Evolutionary conservation across 164 flowering plant genomes (phyloP).

Genomic region (Magnolia changhungtana): DNA sequence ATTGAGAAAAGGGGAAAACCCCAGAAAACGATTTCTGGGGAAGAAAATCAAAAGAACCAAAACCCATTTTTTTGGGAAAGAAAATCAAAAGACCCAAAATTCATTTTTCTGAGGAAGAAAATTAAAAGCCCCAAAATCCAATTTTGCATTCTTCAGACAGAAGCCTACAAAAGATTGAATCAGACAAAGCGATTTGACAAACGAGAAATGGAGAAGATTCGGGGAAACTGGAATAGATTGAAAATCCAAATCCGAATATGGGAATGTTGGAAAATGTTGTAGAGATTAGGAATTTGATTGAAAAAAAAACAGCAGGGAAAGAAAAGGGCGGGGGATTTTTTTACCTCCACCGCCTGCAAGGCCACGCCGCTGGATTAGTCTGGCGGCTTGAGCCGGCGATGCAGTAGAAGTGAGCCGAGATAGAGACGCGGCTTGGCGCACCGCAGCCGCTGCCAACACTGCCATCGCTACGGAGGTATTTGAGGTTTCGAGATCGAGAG

Average conservation of each 20-base stretch:
- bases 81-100: not conserved
- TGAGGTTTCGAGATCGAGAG: not conserved
- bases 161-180: not conserved
- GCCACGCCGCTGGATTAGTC: conserved; percentile 65
- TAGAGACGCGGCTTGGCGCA: conserved; percentile 30
- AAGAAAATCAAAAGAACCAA: not conserved
- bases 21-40: not conserved
- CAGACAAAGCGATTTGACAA: no score
- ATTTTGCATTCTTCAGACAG: not conserved
- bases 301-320: not conserved
- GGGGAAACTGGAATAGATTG: not conserved
- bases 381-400: conserved; percentile 20
- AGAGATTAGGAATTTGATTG: not conserved
- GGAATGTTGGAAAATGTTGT: not conserved
- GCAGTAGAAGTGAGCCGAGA: conserved; percentile 20
- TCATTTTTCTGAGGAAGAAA: not conserved
- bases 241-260: not conserved
- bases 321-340: not conserved
- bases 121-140: not conserved
- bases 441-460: conserved; percentile 24
- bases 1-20: not conserved
- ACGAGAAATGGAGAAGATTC: no score
- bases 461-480: conserved; percentile 18
- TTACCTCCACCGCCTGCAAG: conserved; percentile 63
- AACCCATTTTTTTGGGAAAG: not conserved